These are phyloP conservation scores for Bullera alba DNA, from an alignment of 768 basidiomycete genomes.

Conservation along the genomic window DNA sequence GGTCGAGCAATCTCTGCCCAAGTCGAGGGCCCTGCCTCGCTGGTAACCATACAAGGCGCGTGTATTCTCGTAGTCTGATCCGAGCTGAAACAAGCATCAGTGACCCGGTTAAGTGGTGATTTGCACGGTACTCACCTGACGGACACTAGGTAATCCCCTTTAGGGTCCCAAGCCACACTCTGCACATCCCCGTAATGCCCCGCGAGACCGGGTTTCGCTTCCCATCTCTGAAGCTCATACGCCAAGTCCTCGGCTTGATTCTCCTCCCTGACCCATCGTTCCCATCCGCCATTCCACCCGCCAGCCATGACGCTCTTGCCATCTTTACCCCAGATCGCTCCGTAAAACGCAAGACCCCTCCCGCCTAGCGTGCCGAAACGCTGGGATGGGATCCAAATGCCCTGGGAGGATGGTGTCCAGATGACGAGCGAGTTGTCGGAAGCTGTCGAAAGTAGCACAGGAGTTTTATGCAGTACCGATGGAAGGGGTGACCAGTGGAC, in stretches of 20 bases:
- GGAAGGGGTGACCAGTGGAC: constrained; percentile 66
- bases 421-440: constrained; percentile 91
- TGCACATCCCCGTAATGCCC: constrained; percentile 78
- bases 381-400: constrained; percentile 82
- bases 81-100: constrained; percentile 50
- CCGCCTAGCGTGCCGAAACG: constrained; percentile 89
- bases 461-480: constrained; percentile 13
- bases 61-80: constrained; percentile 93
- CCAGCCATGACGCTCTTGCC: constrained; percentile 67
- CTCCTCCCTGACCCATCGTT: constrained; percentile 77
- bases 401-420: constrained; percentile 67
- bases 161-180: constrained; percentile 77
- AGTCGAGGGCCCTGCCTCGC: background rate
- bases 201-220: constrained; percentile 66
- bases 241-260: constrained; percentile 11
- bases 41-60: constrained; percentile 50
- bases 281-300: constrained; percentile 94
- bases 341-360: constrained; percentile 86
- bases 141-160: constrained; percentile 77
- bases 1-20: constrained; percentile 72
- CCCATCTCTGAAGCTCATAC: constrained; percentile 55
- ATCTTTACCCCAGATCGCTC: constrained; percentile 67
- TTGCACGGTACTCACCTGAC: constrained; percentile 56
- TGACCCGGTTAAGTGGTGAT: background rate
- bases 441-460: constrained; percentile 77